Conservation (phyloP, 495 filamentous ascomycete species). For the Lasiosphaeria hispida region DNA sequence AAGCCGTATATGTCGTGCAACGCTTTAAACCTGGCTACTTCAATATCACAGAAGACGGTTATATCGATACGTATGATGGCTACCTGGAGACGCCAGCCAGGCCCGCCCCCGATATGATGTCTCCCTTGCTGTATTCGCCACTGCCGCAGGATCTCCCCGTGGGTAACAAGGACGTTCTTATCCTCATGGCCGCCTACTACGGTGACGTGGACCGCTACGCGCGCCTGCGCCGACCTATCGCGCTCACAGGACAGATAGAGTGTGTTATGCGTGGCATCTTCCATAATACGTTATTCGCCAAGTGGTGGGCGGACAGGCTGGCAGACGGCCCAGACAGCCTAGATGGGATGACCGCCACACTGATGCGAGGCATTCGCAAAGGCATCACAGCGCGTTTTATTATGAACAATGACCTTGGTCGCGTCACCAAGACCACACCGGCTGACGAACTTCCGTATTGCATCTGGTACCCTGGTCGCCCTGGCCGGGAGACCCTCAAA, state of each 20-base stretch:
- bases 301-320: slow-evolving; percentile 1
- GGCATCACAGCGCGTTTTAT: slow-evolving; percentile 2
- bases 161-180: slow-evolving; percentile 17
- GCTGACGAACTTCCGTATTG: not conserved
- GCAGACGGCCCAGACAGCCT: not conserved
- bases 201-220: slow-evolving; percentile 21
- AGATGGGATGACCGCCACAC: not conserved
- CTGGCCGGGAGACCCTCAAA: not conserved
- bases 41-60: slow-evolving; percentile 18
- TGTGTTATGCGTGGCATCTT: slow-evolving; percentile 18
- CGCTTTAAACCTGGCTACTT: not conserved
- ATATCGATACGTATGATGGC: slow-evolving; percentile 7
- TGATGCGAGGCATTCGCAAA: not conserved
- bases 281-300: slow-evolving; percentile 17
- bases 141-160: slow-evolving; percentile 18
- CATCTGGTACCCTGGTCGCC: slow-evolving; percentile 1
- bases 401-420: slow-evolving; percentile 5
- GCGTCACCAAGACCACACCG: slow-evolving; percentile 1
- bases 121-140: slow-evolving; percentile 1
- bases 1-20: not conserved
- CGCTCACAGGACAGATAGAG: not conserved
- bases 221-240: slow-evolving; percentile 13
- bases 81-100: not conserved
- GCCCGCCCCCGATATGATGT: not conserved
- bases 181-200: slow-evolving; percentile 19